A percentile compares a stretch with the other conserved stretches of the same genome.
phyloP scores from a whole-genome alignment of 352 stramenopile genomes.

The Phytophthora chlamydospora region DNA sequence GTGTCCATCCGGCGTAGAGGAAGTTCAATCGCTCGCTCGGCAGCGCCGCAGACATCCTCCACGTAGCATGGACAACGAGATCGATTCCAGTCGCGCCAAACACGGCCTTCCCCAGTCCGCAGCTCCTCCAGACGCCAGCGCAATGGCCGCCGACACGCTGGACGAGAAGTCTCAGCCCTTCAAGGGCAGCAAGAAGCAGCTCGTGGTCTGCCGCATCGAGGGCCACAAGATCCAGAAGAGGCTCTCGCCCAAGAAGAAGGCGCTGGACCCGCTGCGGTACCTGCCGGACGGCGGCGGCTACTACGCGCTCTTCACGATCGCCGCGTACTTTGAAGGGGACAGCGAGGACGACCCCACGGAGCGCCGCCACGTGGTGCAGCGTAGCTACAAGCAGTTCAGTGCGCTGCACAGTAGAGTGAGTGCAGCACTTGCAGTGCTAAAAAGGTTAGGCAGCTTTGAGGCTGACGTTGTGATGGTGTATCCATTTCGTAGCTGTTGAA shows the following conservation, averaged over 20 bases:
- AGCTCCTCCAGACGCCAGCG: background rate
- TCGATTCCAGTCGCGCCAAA: background rate
- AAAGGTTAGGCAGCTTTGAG: no score
- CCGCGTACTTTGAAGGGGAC: constrained; percentile 53
- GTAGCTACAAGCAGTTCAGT: constrained; percentile 73
- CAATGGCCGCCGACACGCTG: constrained; percentile 13
- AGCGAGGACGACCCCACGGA: constrained; percentile 19
- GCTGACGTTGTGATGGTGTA: background rate
- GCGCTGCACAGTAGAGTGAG: constrained; percentile 57
- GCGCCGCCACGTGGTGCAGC: constrained; percentile 54
- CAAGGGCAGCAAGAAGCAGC: constrained; percentile 25
- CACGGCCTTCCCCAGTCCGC: background rate
- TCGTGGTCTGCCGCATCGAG: constrained; percentile 57
- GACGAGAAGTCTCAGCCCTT: constrained; percentile 12
- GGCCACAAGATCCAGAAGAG: constrained; percentile 73
- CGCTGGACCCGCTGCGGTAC: constrained; percentile 71
- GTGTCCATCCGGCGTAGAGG: background rate
- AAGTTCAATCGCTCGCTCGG: background rate
- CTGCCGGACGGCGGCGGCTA: constrained; percentile 59
- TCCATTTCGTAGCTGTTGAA: constrained; percentile 59
- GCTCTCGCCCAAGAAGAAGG: constrained; percentile 70
- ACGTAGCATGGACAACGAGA: constrained; percentile 13
- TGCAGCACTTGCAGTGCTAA: background rate
- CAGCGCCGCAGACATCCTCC: background rate
- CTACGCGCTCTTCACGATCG: constrained; percentile 66